Conservation (phyloP, 1,284 basidiomycete species). For the Ceratobasidium sp. region DNA sequence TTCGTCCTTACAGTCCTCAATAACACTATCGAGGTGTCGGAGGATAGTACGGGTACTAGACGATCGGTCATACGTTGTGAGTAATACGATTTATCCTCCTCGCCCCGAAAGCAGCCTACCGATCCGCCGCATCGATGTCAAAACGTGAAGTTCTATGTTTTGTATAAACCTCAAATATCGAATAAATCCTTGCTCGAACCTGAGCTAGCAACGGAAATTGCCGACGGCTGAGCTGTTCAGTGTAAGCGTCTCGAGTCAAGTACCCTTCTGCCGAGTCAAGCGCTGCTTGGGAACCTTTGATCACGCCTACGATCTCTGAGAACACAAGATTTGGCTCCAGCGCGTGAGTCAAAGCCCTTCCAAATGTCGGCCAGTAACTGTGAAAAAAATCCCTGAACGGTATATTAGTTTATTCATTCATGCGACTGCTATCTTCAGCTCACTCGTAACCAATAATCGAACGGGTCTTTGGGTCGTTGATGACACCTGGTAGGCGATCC, state of each 20-base stretch:
- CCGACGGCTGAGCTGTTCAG: slow-evolving; percentile 5
- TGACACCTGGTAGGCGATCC: slow-evolving; percentile 24
- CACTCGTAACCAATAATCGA: slow-evolving; percentile 26
- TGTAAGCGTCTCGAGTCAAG: slow-evolving; percentile 18
- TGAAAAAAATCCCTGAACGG: slow-evolving; percentile 7
- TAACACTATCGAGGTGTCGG: not conserved
- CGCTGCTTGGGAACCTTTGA: slow-evolving; percentile 28
- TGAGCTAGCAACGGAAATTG: slow-evolving; percentile 36
- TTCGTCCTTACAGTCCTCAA: slow-evolving; percentile 21
- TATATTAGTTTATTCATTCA: too few relatives aligned
- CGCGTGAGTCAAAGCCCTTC: not conserved
- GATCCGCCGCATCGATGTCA: slow-evolving; percentile 31
- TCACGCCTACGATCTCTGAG: slow-evolving; percentile 25
- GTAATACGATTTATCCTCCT: not conserved
- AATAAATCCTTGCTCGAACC: slow-evolving; percentile 37
- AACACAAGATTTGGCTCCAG: slow-evolving; percentile 17
- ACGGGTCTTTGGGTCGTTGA: slow-evolving; percentile 21
- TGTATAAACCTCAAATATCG: slow-evolving; percentile 40
- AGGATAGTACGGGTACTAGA: slow-evolving; percentile 13
- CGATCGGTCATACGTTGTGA: not conserved
- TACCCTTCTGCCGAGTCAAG: slow-evolving; percentile 17
- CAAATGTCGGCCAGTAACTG: slow-evolving; percentile 4
- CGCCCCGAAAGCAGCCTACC: slow-evolving; percentile 12
- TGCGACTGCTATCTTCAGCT: too few relatives aligned
- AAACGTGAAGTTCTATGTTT: slow-evolving; percentile 5